These are phyloP conservation scores for Coemansia sp. DNA, from an alignment of 192 early-diverging fungal species.

Conservation along the genomic window DNA sequence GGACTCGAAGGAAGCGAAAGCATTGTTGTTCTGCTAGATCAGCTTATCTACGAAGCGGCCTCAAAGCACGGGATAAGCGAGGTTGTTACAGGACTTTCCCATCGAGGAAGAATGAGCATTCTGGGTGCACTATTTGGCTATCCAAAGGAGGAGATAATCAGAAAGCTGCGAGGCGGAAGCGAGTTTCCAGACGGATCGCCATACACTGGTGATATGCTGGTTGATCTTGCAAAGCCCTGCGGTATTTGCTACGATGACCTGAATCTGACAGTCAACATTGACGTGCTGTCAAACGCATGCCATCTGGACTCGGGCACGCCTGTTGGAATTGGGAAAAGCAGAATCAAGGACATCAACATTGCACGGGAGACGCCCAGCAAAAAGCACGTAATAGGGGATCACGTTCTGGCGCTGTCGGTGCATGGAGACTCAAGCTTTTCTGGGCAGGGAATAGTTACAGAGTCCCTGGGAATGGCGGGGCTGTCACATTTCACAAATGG, in stretches of 20 bases:
- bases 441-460: conserved; percentile 89
- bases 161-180: conserved; percentile 90
- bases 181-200: conserved; percentile 78
- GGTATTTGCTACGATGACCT: conserved; percentile 62
- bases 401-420: conserved; percentile 85
- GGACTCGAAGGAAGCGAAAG: conserved; percentile 94
- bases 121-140: conserved; percentile 80
- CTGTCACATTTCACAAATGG: conserved; percentile 92
- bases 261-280: conserved; percentile 61
- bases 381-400: conserved; percentile 75
- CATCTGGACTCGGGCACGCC: conserved; percentile 94
- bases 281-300: conserved; percentile 89
- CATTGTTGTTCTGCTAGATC: conserved; percentile 88
- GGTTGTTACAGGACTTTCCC: conserved; percentile 86
- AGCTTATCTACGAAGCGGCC: conserved; percentile 64
- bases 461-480: conserved; percentile 88
- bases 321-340: conserved; percentile 91
- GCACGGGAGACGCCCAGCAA: conserved; percentile 12
- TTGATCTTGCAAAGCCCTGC: conserved; percentile 76
- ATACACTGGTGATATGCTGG: conserved; percentile 83
- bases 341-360: conserved; percentile 80
- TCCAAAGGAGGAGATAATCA: conserved; percentile 74
- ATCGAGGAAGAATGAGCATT: conserved; percentile 90
- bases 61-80: conserved; percentile 67
- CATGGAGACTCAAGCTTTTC: conserved; percentile 91